Conservation (phyloP, 2,329 filamentous ascomycete species). For the Claviceps purpurea region DNA sequence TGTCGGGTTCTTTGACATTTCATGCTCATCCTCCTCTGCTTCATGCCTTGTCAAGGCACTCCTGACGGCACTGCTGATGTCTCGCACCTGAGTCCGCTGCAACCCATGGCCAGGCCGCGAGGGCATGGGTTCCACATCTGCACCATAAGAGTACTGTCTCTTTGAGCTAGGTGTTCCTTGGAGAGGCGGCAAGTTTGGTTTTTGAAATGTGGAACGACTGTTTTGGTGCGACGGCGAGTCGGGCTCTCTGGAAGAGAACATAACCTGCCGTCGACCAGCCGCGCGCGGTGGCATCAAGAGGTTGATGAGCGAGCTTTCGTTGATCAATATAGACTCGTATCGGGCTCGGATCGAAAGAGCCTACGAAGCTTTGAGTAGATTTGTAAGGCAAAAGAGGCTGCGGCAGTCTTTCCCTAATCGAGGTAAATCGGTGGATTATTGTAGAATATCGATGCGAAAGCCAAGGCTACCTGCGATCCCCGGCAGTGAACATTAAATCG, state of each 20-base stretch:
- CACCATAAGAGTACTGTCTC: slow-evolving; percentile 25
- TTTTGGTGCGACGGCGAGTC: slow-evolving; percentile 4
- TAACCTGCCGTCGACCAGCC: slow-evolving; percentile 3
- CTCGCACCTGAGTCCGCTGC: slow-evolving; percentile 10
- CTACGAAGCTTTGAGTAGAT: neutral
- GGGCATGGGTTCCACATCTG: slow-evolving; percentile 20
- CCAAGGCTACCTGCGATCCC: neutral
- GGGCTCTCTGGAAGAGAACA: slow-evolving; percentile 4
- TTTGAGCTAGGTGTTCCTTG: slow-evolving; percentile 22
- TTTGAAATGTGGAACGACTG: slow-evolving; percentile 8
- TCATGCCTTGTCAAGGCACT: slow-evolving; percentile 12
- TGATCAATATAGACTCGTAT: too few species aligned
- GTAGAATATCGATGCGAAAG: neutral
- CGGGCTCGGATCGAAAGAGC: neutral
- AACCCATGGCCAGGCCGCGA: slow-evolving; percentile 8
- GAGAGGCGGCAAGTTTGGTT: slow-evolving; percentile 14
- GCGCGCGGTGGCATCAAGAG: slow-evolving; percentile 9
- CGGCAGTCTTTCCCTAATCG: neutral
- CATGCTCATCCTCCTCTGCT: slow-evolving; percentile 7
- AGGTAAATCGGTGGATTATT: neutral
- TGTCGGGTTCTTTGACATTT: neutral
- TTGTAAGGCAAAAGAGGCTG: neutral
- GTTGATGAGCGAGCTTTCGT: neutral
- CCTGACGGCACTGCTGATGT: slow-evolving; percentile 17
- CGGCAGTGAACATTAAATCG: neutral